These are phyloP conservation scores for Lasiosphaeris hirsuta DNA, from an alignment of 495 filamentous ascomycete species.

Conservation along the genomic window DNA sequence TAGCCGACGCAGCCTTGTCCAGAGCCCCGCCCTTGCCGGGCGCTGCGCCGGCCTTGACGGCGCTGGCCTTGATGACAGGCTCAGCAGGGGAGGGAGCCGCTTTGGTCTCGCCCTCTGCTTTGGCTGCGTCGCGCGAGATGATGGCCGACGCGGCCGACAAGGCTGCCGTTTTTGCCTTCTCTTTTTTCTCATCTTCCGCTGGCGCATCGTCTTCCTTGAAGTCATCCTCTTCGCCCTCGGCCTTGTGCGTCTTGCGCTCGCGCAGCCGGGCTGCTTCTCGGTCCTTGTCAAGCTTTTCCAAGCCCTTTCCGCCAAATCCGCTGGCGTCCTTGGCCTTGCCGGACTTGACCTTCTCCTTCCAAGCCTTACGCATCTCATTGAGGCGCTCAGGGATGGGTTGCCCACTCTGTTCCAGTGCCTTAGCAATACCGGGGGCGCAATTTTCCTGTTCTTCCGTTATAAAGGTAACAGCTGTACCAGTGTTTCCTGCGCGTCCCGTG, in stretches of 20 bases:
- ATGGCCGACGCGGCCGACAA: conserved; percentile 58
- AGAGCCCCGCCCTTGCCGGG: conserved; percentile 63
- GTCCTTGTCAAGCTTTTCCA: conserved; percentile 86
- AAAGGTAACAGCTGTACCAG: conserved; percentile 91
- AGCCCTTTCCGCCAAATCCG: conserved; percentile 92
- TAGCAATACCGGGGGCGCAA: conserved; percentile 84
- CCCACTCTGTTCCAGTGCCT: conserved; percentile 88
- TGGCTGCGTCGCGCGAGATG: conserved; percentile 41
- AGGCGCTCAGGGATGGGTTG: conserved; percentile 71
- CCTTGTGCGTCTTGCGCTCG: conserved; percentile 85
- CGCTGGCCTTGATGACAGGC: conserved; percentile 27
- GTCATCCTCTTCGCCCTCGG: conserved; percentile 84
- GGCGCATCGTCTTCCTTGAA: conserved; percentile 70
- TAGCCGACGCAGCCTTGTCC: conserved; percentile 80
- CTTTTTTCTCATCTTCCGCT: conserved; percentile 55
- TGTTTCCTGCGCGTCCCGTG: conserved; percentile 93
- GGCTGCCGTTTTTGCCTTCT: conserved; percentile 62
- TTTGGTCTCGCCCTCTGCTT: conserved; percentile 41
- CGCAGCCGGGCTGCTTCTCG: conserved; percentile 79
- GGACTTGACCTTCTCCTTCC: conserved; percentile 84
- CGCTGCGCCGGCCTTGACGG: conserved; percentile 53
- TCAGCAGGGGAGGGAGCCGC: conserved; percentile 42
- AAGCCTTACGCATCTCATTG: conserved; percentile 58
- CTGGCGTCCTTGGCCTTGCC: conserved; percentile 85
- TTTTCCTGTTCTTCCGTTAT: conserved; percentile 88